phyloP scores from a whole-genome alignment of 2,329 filamentous ascomycete species.

The Mycosphaerella sp. region DNA sequence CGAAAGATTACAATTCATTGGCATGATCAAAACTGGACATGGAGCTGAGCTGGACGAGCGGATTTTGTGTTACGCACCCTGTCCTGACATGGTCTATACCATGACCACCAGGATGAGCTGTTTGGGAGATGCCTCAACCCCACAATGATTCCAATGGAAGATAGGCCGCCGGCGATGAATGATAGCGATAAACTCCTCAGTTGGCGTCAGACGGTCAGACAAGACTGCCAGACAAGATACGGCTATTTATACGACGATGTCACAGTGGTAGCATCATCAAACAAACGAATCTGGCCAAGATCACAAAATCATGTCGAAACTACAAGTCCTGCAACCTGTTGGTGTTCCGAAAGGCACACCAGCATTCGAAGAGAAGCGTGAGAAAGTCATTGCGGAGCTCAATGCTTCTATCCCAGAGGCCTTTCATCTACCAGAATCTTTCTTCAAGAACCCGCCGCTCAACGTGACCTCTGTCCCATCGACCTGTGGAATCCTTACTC shows the following conservation, averaged over 20 bases:
- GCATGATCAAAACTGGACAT: no score
- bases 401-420: slow-evolving; percentile 8
- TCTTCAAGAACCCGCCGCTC: slow-evolving; percentile 5
- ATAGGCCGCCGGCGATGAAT: background rate
- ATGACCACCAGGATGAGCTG: background rate
- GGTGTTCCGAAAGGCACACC: slow-evolving; percentile 4
- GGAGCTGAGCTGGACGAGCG: no score
- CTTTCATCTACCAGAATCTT: slow-evolving; percentile 4
- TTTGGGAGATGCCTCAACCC: background rate
- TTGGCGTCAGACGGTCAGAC: background rate
- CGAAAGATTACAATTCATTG: no score
- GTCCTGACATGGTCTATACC: background rate
- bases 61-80: no score
- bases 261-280: background rate
- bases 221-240: no score
- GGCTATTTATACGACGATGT: background rate
- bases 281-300: background rate
- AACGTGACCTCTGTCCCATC: slow-evolving; percentile 17
- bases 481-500: slow-evolving; percentile 14
- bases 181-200: background rate
- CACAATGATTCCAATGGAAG: background rate
- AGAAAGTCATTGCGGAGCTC: slow-evolving; percentile 6
- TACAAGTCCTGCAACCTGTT: slow-evolving; percentile 8
- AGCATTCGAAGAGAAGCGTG: slow-evolving; percentile 7
- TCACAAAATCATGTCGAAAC: background rate